These are phyloP conservation scores for Mucor racemosus DNA, from an alignment of 371 early-diverging fungal genomes.

Conservation along the genomic window DNA sequence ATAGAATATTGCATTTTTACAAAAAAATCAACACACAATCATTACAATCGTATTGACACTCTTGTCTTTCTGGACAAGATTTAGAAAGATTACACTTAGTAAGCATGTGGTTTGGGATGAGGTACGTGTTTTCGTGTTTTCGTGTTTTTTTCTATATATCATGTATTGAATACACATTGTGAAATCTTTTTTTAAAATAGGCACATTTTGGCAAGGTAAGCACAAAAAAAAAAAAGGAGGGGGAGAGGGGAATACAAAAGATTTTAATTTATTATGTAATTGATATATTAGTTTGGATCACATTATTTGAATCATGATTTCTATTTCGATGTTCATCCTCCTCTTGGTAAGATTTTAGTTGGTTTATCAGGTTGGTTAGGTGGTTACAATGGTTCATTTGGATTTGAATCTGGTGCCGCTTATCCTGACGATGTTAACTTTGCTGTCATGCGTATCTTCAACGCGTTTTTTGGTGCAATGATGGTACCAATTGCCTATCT, in stretches of 20 bases:
- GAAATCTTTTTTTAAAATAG: conserved; percentile 39
- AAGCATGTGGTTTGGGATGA: conserved; percentile 86
- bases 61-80: conserved; percentile 78
- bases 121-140: conserved; percentile 33
- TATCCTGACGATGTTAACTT: conserved; percentile 93
- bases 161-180: no score
- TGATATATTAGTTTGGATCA: conserved; percentile 79
- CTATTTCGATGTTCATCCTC: conserved; percentile 99
- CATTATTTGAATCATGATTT: conserved; percentile 94
- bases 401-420: conserved; percentile 84
- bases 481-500: conserved; percentile 94
- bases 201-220: conserved; percentile 90
- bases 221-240: not conserved
- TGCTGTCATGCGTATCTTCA: conserved; percentile 91
- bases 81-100: conserved; percentile 78
- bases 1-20: conserved; percentile 54
- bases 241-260: not conserved
- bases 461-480: conserved; percentile 91
- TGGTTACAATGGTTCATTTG: conserved; percentile 90
- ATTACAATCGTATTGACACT: conserved; percentile 64
- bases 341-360: conserved; percentile 98
- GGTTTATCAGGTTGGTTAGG: conserved; percentile 91
- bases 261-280: not conserved
- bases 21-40: conserved; percentile 55
- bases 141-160: no score